phyloP scores from a whole-genome alignment of 306 rosid genomes.

The Herpetospermum pedunculosum region DNA sequence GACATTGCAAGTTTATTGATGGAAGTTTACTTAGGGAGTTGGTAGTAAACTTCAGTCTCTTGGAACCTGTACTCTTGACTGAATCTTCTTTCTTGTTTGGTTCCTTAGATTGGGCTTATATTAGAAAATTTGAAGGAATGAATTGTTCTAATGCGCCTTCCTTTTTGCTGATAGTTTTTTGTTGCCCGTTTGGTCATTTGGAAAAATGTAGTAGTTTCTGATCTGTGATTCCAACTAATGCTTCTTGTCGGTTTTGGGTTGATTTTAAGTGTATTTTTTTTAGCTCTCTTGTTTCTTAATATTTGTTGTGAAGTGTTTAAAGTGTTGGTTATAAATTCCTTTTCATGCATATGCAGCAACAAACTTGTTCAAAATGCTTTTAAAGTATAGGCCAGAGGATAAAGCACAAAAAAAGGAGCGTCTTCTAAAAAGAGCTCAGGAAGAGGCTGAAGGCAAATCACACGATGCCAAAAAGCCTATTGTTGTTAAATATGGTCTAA shows the following conservation, averaged over 20 bases:
- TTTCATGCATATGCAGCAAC: conserved; percentile 31
- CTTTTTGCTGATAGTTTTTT: neutral
- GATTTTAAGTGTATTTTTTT: neutral
- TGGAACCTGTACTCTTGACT: neutral
- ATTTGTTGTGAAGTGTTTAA: neutral
- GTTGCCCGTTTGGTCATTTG: neutral
- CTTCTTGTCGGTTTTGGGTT: neutral
- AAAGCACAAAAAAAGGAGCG: conserved; percentile 65
- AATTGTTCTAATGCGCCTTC: neutral
- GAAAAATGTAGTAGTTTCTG: neutral
- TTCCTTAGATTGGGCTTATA: neutral
- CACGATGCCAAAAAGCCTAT: conserved; percentile 58
- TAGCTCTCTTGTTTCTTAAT: neutral
- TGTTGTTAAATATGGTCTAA: conserved; percentile 65
- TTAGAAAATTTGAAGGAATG: too few species aligned
- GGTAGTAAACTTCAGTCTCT: neutral
- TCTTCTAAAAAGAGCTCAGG: conserved; percentile 59
- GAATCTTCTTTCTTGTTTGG: neutral
- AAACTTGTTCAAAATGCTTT: conserved; percentile 56
- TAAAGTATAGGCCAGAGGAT: conserved; percentile 74
- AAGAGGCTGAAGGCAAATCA: conserved; percentile 56
- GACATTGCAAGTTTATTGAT: neutral
- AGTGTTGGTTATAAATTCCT: neutral
- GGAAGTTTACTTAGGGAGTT: neutral
- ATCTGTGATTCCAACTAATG: neutral